Conservation (phyloP, 805 yeast genomes). For the Monosporozyma servazzii region DNA sequence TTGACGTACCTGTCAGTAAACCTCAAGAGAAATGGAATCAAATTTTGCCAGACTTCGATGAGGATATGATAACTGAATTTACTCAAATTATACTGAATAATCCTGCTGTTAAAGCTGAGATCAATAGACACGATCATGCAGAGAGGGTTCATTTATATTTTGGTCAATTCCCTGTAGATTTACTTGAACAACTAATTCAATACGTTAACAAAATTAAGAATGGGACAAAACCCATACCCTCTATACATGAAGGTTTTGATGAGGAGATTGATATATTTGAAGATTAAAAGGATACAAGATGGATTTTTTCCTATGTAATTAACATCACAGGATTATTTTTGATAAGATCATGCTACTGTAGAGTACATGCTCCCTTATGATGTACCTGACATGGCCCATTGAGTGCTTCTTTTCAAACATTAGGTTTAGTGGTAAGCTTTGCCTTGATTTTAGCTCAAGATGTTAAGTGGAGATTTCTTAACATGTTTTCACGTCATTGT, state of each 20-base stretch:
- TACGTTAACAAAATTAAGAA: background rate
- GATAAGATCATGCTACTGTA: too few species aligned
- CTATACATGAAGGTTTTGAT: background rate
- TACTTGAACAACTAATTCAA: conserved; percentile 6
- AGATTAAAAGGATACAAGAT: background rate
- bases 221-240: background rate
- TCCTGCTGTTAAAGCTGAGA: conserved; percentile 18
- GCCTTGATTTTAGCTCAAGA: too few species aligned
- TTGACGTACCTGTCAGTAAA: background rate
- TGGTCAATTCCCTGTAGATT: conserved; percentile 21
- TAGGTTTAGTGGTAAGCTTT: too few species aligned
- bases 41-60: conserved; percentile 9
- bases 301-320: too few species aligned
- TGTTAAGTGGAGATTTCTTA: too few species aligned
- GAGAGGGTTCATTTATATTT: conserved; percentile 18
- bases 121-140: conserved; percentile 13
- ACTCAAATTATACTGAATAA: conserved; percentile 19
- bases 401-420: too few species aligned
- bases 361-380: too few species aligned
- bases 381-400: too few species aligned
- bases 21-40: background rate
- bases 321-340: too few species aligned
- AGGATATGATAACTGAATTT: conserved; percentile 19
- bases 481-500: too few species aligned
- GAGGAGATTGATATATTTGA: conserved; percentile 1